These are phyloP conservation scores for Lactarius sp. DNA, from an alignment of 768 basidiomycete genomes.

Conservation along the genomic window DNA sequence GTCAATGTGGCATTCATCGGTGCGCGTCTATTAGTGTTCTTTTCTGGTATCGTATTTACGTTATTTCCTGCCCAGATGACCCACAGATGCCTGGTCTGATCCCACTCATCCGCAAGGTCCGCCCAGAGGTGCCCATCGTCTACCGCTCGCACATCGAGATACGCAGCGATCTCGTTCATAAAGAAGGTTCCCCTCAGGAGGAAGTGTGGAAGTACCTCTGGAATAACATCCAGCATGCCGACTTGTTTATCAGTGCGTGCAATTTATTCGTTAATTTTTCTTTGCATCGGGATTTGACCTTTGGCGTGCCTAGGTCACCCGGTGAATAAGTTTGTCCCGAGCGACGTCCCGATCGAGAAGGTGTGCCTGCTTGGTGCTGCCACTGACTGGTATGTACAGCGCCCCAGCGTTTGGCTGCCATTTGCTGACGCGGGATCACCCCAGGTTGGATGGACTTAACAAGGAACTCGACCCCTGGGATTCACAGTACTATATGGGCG, in stretches of 20 bases:
- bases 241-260: constrained; percentile 78
- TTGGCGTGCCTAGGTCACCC: constrained; percentile 56
- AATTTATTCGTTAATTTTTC: background rate
- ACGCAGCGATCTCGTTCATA: constrained; percentile 72
- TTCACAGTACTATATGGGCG: constrained; percentile 84
- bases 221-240: constrained; percentile 85
- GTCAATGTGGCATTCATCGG: constrained; percentile 89
- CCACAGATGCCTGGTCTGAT: constrained; percentile 95
- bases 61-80: constrained; percentile 48
- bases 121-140: constrained; percentile 82
- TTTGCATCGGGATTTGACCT: background rate
- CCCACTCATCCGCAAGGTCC: constrained; percentile 80
- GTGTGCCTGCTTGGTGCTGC: constrained; percentile 74
- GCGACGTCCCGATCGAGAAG: constrained; percentile 69
- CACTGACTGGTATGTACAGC: constrained; percentile 66
- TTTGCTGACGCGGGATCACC: background rate
- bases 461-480: constrained; percentile 81
- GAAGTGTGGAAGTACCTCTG: constrained; percentile 95
- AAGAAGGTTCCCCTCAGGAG: constrained; percentile 76
- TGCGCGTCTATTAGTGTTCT: constrained; percentile 29
- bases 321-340: constrained; percentile 90
- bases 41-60: background rate
- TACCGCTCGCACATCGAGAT: constrained; percentile 97
- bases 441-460: constrained; percentile 89
- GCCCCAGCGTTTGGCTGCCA: background rate